A percentile compares a stretch with the other conserved stretches of the same genome.
Evolutionary conservation across 2,329 filamentous ascomycete species (phyloP).

Genomic region (Zasmidium citrigriseum): DNA sequence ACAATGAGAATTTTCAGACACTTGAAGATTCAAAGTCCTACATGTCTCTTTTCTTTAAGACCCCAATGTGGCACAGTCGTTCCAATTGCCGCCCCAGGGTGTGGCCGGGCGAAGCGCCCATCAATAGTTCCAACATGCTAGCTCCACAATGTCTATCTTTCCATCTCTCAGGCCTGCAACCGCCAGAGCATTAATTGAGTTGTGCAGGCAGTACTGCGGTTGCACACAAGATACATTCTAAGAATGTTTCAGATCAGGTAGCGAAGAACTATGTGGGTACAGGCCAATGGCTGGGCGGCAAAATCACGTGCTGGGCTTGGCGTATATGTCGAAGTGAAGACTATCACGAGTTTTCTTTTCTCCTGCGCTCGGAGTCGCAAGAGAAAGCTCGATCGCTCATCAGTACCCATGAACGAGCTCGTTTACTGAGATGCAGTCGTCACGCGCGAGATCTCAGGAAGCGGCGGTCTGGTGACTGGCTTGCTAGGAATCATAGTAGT

Average conservation of each 20-base stretch:
- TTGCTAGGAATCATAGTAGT: too few species aligned
- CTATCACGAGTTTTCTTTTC: too few species aligned
- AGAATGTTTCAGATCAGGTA: not conserved
- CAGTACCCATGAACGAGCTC: too few species aligned
- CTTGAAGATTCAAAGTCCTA: not conserved
- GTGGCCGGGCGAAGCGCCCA: not conserved
- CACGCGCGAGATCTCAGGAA: too few species aligned
- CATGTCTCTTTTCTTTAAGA: not conserved
- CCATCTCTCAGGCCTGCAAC: not conserved
- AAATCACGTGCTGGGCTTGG: too few species aligned
- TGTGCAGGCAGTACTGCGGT: not conserved
- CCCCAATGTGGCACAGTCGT: not conserved
- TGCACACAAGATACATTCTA: not conserved
- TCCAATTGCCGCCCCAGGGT: not conserved
- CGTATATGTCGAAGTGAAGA: too few species aligned
- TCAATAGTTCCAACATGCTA: not conserved
- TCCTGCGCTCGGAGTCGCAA: too few species aligned
- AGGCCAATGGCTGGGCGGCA: too few species aligned
- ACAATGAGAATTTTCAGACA: not conserved
- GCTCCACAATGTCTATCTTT: not conserved
- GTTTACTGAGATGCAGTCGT: too few species aligned
- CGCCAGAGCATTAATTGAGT: not conserved
- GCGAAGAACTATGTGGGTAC: not conserved
- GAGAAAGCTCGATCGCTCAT: too few species aligned
- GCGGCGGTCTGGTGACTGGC: too few species aligned